These are phyloP conservation scores for Entomortierella chlamydospora DNA, from an alignment of 192 early-diverging fungal species.

Conservation along the genomic window DNA sequence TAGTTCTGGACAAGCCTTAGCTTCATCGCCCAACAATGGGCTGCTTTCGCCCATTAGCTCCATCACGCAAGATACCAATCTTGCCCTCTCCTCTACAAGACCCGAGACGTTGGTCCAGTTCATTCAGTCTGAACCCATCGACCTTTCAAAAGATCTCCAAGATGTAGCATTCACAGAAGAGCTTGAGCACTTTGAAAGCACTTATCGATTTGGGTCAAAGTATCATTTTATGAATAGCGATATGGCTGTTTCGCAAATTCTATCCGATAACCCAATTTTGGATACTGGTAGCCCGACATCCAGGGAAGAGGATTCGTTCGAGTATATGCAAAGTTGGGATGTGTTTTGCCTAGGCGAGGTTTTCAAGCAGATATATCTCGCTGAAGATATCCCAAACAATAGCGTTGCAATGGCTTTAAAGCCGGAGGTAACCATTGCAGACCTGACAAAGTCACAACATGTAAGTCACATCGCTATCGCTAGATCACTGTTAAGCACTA, in stretches of 20 bases:
- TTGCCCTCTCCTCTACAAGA: conserved; percentile 22
- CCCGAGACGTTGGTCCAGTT: conserved; percentile 42
- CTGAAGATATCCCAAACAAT: conserved; percentile 47
- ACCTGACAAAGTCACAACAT: conserved; percentile 23
- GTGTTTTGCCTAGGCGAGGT: conserved; percentile 62
- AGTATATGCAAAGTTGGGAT: conserved; percentile 64
- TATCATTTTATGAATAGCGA: conserved; percentile 55
- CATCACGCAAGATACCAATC: conserved; percentile 46
- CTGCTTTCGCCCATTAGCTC: conserved; percentile 18
- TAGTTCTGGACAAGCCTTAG: conserved; percentile 9
- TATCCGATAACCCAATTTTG: not conserved
- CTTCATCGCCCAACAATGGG: conserved; percentile 1
- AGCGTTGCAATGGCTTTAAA: conserved; percentile 36
- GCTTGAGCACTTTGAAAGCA: conserved; percentile 63
- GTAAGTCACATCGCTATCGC: conserved; percentile 6
- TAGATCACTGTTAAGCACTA: too few species aligned
- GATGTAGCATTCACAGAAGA: conserved; percentile 62
- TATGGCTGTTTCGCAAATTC: conserved; percentile 11
- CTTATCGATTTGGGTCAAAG: conserved; percentile 60
- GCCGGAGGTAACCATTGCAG: conserved; percentile 10
- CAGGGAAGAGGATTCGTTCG: conserved; percentile 37
- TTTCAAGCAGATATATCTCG: conserved; percentile 60
- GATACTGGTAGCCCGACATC: not conserved
- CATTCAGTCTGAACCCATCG: conserved; percentile 63
- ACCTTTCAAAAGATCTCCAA: conserved; percentile 52